Conservation (phyloP, 2,329 filamentous ascomycete genomes). For the Cercospora sojina region DNA sequence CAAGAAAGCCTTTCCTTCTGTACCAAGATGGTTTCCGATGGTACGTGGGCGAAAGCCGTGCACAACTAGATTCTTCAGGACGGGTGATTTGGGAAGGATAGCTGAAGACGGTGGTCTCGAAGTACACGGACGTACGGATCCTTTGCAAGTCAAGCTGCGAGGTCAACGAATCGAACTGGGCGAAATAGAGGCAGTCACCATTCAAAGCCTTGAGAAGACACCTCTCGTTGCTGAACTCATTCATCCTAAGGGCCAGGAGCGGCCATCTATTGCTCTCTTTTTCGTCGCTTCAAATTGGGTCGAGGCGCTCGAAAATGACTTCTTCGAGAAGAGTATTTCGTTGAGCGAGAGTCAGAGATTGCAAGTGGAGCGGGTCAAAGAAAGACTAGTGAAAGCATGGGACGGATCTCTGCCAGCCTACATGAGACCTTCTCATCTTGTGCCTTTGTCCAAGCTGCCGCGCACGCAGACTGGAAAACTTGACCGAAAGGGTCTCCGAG, state of each 20-base stretch:
- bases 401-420: not conserved
- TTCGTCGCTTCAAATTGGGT: not conserved
- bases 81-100: constrained; percentile 51
- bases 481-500: not conserved
- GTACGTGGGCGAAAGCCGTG: not conserved
- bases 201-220: not conserved
- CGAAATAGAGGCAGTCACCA: constrained; percentile 44
- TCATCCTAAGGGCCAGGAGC: not conserved
- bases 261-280: not conserved
- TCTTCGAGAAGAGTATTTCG: not conserved
- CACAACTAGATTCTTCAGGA: constrained; percentile 15
- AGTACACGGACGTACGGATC: constrained; percentile 60
- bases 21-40: not conserved
- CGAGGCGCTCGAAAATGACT: not conserved
- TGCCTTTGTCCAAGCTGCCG: not conserved
- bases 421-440: not conserved
- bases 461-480: not conserved
- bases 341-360: not conserved
- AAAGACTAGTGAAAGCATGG: not conserved
- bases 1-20: not conserved
- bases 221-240: not conserved
- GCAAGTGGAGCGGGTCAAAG: not conserved
- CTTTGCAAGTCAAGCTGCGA: constrained; percentile 58
- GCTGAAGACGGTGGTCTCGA: constrained; percentile 42
- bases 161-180: constrained; percentile 64